These are phyloP conservation scores for Lactarius quietus DNA, from an alignment of 768 basidiomycete species.

Conservation along the genomic window DNA sequence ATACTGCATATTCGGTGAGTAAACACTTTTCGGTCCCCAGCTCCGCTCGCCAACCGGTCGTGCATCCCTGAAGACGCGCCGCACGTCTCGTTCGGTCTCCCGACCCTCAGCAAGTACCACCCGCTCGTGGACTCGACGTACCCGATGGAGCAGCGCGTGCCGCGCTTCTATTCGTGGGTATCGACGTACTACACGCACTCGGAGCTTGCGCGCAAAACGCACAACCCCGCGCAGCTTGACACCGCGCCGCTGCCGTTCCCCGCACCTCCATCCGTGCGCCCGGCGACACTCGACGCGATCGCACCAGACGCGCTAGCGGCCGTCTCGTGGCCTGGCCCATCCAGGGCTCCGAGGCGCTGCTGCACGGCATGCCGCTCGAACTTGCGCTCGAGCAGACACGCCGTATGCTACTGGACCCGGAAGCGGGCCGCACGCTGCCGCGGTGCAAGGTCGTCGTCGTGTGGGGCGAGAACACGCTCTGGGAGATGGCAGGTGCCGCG, in stretches of 20 bases:
- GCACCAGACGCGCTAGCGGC: constrained; percentile 9
- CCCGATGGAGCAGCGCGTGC: constrained; percentile 19
- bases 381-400: constrained; percentile 14
- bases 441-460: constrained; percentile 22
- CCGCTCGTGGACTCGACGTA: constrained; percentile 17
- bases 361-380: constrained; percentile 19
- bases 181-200: constrained; percentile 26
- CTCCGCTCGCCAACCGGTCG: not conserved
- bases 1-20: constrained; percentile 24
- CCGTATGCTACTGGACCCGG: constrained; percentile 16
- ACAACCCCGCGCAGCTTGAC: constrained; percentile 17
- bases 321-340: constrained; percentile 22
- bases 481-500: constrained; percentile 21
- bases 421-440: constrained; percentile 16
- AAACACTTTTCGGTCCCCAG: not conserved
- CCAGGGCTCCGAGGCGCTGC: constrained; percentile 21
- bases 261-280: constrained; percentile 1
- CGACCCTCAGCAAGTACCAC: constrained; percentile 19
- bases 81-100: constrained; percentile 18
- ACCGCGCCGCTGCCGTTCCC: constrained; percentile 15
- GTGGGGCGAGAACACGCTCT: constrained; percentile 24
- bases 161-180: constrained; percentile 24
- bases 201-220: constrained; percentile 5
- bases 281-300: constrained; percentile 24
- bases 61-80: constrained; percentile 11